Conservation (phyloP, 495 filamentous ascomycete genomes). For the Penicillium tannophilum region DNA sequence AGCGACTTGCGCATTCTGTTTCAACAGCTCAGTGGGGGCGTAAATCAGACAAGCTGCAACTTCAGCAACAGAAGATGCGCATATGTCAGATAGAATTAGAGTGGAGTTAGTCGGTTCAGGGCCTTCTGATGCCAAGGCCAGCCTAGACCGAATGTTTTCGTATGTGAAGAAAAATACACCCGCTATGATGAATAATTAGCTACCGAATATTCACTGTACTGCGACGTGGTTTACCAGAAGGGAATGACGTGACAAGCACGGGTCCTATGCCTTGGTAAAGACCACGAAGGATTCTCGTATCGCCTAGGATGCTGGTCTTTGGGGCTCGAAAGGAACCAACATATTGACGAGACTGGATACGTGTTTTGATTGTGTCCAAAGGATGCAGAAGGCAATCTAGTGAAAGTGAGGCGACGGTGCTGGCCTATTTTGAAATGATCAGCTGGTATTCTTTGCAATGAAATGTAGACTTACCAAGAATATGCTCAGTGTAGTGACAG, state of each 20-base stretch:
- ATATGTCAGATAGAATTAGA: background rate
- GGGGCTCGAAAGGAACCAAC: background rate
- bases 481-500: background rate
- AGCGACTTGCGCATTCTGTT: constrained; percentile 5
- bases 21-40: constrained; percentile 2
- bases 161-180: background rate
- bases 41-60: constrained; percentile 1
- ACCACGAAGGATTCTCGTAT: constrained; percentile 1
- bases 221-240: background rate
- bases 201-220: background rate
- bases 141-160: background rate
- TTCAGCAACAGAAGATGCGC: constrained; percentile 3
- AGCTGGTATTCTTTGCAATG: background rate
- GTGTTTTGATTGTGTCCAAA: constrained; percentile 9
- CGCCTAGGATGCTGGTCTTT: background rate
- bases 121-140: background rate
- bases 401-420: constrained; percentile 2
- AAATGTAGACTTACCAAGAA: background rate
- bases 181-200: background rate
- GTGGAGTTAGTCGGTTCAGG: background rate
- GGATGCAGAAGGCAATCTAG: constrained; percentile 5
- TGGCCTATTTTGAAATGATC: constrained; percentile 1
- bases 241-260: constrained; percentile 5
- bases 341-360: constrained; percentile 6
- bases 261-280: constrained; percentile 6